Base-by-base conservation (phyloP, 768 basidiomycete genomes). In the Boletales sp. region DNA sequence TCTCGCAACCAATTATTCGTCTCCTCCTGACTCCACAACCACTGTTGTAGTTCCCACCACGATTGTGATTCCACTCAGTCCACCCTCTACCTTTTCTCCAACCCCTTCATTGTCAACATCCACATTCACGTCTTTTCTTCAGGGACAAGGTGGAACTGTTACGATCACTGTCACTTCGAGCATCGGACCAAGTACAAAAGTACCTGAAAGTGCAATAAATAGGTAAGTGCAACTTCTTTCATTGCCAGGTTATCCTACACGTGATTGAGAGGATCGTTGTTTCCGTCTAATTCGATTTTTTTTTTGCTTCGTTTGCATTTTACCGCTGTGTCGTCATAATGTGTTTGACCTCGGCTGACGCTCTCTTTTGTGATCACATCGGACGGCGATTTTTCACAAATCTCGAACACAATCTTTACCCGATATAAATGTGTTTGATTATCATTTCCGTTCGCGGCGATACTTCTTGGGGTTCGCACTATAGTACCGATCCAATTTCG, bases 141-240 rank as follows among this genome's bases (percentile, higher is more conserved):
- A 10, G n/a, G 58, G 42, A 24, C 52, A 51, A 42, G 53, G 37
- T 3, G 57, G 37, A 17, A 55, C 58, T 5, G 41, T 43, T 13
- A 60, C 65, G 8, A 42, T 50, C 8, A 54, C 57, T 31, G 42
- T 63, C 34, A 55, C 62, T 13, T 52, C 63, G 10, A 63, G 53
- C 19, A 31, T 41, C 8, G 59, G 51, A 17, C 53, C 69, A 38
- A 69, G 65, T 30, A 67, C 66, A 0, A 39, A 57, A 34, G 9
- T 32, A 27, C 47, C 57, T 15, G 48, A 38, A 36, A 47, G 19
- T 2, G 13, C 36, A 0, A 15, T 54, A 11, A 42, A 40, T 30
- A 39, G 59, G 66, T 67, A 42, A 44, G 67, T 41, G 18, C 7
- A 10, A 5, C n/a, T 44, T 27, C n/a, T 38, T 50, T 35, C 27